Base-by-base conservation (phyloP, 78 protist genomes). In the Dictyostelium firmibasis region DNA sequence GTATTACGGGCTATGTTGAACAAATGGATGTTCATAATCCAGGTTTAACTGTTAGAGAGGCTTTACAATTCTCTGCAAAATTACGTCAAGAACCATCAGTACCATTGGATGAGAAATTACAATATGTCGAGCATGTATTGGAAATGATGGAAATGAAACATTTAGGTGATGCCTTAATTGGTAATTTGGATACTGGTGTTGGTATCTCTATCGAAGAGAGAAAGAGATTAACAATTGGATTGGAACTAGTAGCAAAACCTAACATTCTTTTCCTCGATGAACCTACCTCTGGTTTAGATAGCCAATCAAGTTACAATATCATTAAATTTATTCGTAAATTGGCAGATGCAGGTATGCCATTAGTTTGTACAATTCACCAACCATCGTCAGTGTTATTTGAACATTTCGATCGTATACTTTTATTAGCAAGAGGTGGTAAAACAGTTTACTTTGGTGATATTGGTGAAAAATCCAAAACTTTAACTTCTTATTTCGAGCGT, bases 21-120 rank as follows among this genome's bases (percentile, higher is more conserved):
- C 97, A 95, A 86, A 84, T 86, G 94, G 97, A 95, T 86, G 92
- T 95, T 18, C 94, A 88, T 57, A 84, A 81, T 20, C 94, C 92
- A 18, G 64, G 83, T 44, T 31, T 87, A 27, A 87, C 97, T 1
- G 97, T 95, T 29, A 60, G 97, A 29, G 97, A 95, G 2, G 67
- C 95, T 33, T 84, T 95, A 50, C 20, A 75, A 43, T 95, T 87
- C 94, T 47, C 84, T 69, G 97, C 97, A 6, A 85, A 75, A 64
- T 27, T 95, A 47, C 76, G 97, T 43, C 93, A 86, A 67, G 93
- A 85, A 0, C 87, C 91, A 31, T 4, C 57, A 13, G 33, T 95
- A 4, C 64, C 97, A 18, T 25, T 82, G 10, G 78, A 77, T 38
- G 94, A 95, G 50, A 83, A 83, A 43, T 74, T 81, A 20, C 29